phyloP scores from a whole-genome alignment of 2,329 filamentous ascomycete species.

The Thielaviopsis musarum region DNA sequence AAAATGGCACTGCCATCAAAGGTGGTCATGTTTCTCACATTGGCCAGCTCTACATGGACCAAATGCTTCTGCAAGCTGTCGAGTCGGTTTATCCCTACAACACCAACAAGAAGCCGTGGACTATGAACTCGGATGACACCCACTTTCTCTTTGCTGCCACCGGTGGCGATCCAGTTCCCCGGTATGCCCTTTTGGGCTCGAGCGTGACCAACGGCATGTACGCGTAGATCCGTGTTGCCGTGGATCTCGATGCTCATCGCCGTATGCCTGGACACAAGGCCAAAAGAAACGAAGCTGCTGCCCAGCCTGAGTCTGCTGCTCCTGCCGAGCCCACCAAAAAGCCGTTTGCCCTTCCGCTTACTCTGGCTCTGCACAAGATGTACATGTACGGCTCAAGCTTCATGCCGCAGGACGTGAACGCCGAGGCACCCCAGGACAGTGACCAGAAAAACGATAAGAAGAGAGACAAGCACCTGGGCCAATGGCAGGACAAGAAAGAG shows the following conservation, averaged over 20 bases:
- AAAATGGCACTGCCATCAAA: slow-evolving; percentile 21
- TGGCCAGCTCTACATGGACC: slow-evolving; percentile 49
- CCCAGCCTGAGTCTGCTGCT: background rate
- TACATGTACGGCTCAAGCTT: slow-evolving; percentile 10
- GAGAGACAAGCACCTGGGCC: background rate
- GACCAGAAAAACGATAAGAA: background rate
- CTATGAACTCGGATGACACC: slow-evolving; percentile 34
- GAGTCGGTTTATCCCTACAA: slow-evolving; percentile 31
- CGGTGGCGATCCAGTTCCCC: slow-evolving; percentile 38
- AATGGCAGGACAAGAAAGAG: background rate
- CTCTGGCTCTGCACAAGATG: slow-evolving; percentile 11
- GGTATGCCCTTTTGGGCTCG: slow-evolving; percentile 41
- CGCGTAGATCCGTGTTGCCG: slow-evolving; percentile 36
- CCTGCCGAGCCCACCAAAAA: slow-evolving; percentile 3
- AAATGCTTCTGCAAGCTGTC: slow-evolving; percentile 35
- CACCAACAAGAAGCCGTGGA: slow-evolving; percentile 28
- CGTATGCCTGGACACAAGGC: slow-evolving; percentile 7
- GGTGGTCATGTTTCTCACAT: slow-evolving; percentile 35
- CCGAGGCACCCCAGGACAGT: background rate
- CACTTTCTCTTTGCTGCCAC: slow-evolving; percentile 30
- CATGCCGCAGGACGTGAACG: slow-evolving; percentile 10
- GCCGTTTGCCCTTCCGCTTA: slow-evolving; percentile 6
- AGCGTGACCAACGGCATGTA: slow-evolving; percentile 33
- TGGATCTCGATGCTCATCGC: slow-evolving; percentile 22
- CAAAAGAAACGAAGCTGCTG: background rate